phyloP scores from a whole-genome alignment of 345 rosid species.

The Pistacia atlantica region DNA sequence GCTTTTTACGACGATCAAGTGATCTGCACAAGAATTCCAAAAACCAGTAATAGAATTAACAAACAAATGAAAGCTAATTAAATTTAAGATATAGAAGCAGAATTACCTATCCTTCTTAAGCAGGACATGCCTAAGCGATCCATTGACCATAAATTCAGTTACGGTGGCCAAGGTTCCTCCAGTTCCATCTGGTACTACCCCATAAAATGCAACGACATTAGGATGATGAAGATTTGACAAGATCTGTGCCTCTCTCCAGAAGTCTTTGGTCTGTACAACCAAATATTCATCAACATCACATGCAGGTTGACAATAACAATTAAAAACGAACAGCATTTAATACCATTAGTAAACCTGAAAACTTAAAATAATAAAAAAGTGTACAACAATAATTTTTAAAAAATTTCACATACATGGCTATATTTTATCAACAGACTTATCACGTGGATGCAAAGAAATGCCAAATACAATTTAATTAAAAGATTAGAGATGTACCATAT shows the following conservation, averaged over 20 bases:
- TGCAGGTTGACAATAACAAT: background rate
- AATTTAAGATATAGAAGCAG: background rate
- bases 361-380: too few species aligned
- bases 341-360: background rate
- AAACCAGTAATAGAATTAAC: constrained; percentile 1
- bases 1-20: constrained; percentile 54
- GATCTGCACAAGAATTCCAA: constrained; percentile 38
- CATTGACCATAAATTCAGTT: constrained; percentile 78
- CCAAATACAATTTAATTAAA: background rate
- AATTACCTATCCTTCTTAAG: constrained; percentile 58
- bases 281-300: constrained; percentile 18
- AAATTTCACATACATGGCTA: background rate
- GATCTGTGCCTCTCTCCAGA: constrained; percentile 83
- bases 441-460: background rate
- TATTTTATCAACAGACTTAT: background rate
- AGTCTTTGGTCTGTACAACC: constrained; percentile 52
- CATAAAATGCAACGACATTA: constrained; percentile 76
- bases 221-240: constrained; percentile 80
- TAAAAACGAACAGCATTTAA: background rate
- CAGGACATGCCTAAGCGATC: constrained; percentile 70
- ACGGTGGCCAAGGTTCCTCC: constrained; percentile 77
- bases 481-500: background rate
- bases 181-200: constrained; percentile 69
- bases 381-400: background rate
- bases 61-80: constrained; percentile 7